phyloP scores from a whole-genome alignment of 768 basidiomycete genomes.

The Termitomyces sp. region DNA sequence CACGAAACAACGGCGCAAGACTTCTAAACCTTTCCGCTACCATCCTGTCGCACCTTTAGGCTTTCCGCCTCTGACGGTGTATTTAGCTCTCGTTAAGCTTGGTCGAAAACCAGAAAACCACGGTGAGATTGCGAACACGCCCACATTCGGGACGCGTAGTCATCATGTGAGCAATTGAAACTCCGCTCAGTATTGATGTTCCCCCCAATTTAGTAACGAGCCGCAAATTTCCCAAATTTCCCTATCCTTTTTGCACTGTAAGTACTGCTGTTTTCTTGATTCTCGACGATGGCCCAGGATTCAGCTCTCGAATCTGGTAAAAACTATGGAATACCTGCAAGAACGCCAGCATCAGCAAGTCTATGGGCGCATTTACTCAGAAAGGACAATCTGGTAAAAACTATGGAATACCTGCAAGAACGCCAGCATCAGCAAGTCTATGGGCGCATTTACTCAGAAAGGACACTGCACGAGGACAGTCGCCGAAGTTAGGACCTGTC shows the following conservation, averaged over 20 bases:
- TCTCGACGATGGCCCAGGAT: background rate
- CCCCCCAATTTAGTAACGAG: no score
- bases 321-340: conserved; percentile 23
- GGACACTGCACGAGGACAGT: conserved; percentile 28
- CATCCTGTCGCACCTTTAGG: no score
- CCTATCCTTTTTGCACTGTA: background rate
- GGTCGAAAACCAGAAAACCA: no score
- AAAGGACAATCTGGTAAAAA: conserved; percentile 10
- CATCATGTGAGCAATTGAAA: no score
- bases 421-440: conserved; percentile 35
- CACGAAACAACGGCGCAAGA: no score
- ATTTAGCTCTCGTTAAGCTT: no score
- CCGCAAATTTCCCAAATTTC: no score
- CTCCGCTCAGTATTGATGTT: no score
- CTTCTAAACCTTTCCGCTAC: no score
- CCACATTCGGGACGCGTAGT: no score
- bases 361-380: conserved; percentile 63
- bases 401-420: conserved; percentile 25
- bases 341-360: conserved; percentile 32
- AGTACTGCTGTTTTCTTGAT: background rate
- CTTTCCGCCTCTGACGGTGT: no score
- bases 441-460: conserved; percentile 60
- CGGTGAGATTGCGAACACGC: no score
- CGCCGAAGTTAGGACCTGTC: conserved; percentile 17
- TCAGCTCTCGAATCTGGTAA: conserved; percentile 7